These are phyloP conservation scores for Aspergillus diversus DNA, from an alignment of 495 filamentous ascomycete species.

Conservation along the genomic window DNA sequence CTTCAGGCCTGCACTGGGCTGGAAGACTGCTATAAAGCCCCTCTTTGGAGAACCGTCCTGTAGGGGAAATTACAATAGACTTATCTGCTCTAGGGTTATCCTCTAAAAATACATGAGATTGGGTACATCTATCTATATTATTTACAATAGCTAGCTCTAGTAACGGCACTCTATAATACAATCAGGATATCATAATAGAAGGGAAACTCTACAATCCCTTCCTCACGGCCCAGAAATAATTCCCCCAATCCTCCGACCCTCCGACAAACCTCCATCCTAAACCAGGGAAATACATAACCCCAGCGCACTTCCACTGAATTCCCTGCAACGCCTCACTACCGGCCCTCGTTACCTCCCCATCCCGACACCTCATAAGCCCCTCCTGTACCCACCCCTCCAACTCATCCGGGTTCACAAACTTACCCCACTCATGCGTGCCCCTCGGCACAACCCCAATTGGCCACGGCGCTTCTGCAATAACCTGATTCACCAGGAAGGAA, in stretches of 20 bases:
- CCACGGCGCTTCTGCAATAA: conserved; percentile 82
- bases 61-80: too few species aligned
- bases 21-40: too few species aligned
- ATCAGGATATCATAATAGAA: conserved; percentile 19
- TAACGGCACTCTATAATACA: conserved; percentile 7
- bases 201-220: conserved; percentile 47
- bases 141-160: too few species aligned
- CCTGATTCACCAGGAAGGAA: conserved; percentile 87
- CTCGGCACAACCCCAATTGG: conserved; percentile 82
- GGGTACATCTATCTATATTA: too few species aligned
- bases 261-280: conserved; percentile 85
- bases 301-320: conserved; percentile 63
- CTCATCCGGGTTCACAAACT: conserved; percentile 90
- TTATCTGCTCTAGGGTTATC: too few species aligned
- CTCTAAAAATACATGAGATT: too few species aligned
- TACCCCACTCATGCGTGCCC: conserved; percentile 93
- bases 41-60: too few species aligned
- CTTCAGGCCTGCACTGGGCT: too few species aligned
- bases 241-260: conserved; percentile 85
- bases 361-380: conserved; percentile 42
- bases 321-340: conserved; percentile 56
- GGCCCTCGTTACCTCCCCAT: conserved; percentile 46
- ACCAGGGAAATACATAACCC: conserved; percentile 88
- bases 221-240: conserved; percentile 93
- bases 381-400: conserved; percentile 62